Base-by-base conservation (phyloP, 2,329 filamentous ascomycete genomes). In the Aspergillus pseudoviridinutans region DNA sequence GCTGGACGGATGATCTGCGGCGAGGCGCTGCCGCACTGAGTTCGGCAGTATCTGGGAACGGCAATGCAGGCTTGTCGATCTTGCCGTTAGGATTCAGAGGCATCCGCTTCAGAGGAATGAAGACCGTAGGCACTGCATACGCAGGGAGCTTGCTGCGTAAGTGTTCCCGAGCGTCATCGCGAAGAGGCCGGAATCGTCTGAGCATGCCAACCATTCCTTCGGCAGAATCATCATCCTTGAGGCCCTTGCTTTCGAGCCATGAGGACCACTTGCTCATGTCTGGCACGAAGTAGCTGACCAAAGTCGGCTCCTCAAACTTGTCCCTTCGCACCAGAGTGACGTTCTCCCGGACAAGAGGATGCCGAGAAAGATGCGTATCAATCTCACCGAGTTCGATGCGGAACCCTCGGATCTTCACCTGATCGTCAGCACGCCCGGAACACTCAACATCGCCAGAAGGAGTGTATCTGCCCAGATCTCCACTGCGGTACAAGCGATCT, bases 351-450 rank as follows among this genome's bases (percentile, higher is more conserved):
- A 97, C 84, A 25, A 95, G 76, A 0, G 84, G 86, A 74, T 90
- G 85, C 49, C 86, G 83, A 54, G 86, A 89, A 50, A 97, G 78
- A 71, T 96, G 88, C 46, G 82, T 89, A 73, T 97, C 92, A 64
- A 97, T 97, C 64, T 97, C 94, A 61, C 88, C 89, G 49, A 97
- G 86, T 76, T 99, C 94, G 64, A 99, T 96, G 60, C 93, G 84
- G 81, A 97, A 97, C 1, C 93, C 93, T 59, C 94, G 88, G 63
- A 97, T 93, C 80, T 97, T 99, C 78, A 97, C 90, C 71, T 97
- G 93, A 64, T 88, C 84, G 69, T 97, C 93, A 25, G 86, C 87
- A 58, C 94, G 83, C 24, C 93, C 93, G 9, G 89, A 87, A 68
- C 87, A 90, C 68, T 89, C 88, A 10, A 91, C 88, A 62, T 88